Evolutionary conservation across 768 basidiomycete species (phyloP), one percentile per base, ranked within the genome.

Genomic region (Lenzites betulinus): DNA sequence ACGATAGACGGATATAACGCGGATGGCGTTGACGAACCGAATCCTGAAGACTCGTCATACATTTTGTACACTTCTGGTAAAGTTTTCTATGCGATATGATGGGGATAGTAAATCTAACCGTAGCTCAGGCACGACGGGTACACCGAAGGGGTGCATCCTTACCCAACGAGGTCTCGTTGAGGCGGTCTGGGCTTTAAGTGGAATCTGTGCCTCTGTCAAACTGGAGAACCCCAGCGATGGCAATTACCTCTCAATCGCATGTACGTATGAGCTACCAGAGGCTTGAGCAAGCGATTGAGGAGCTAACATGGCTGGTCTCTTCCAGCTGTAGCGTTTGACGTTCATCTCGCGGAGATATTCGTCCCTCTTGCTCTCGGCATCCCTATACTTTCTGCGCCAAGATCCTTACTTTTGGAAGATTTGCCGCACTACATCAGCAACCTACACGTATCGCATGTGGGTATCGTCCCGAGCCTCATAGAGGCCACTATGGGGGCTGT

Each of bases 251-350:
- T 79, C 75, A 16, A 69, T 80, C 38, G 81, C 80, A 39, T 83
- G 79, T 82, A 51, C 64, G 75, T 72, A 30, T n/a, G n/a, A n/a
- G 36, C 35, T 20, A 25, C 18, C 47, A 16, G 12, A 16, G 23
- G 13, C 56, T 39, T 28, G 12, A 38, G 8, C 16, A 33, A 38
- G 15, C 49, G 9, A 16, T 38, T 67, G 18, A 64, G 3, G 9
- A 13, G 7, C 46, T 58, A 35, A 57, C 33, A 18, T 22, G 43
- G 26, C 16, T 49, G 13, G 23, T 23, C n/a, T 11, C 12, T 39
- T 36, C 11, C 60, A 83, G 82, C 82, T 16, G 76, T 81, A 50
- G 81, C 81, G 12, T 83, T 83, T 63, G 81, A 83, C 56, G 81
- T 83, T 0, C 81, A 83, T 66, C 48, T 83, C 28, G 73, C 74